Conservation (phyloP, 441 rosid genomes). For the Erodium texanum region DNA sequence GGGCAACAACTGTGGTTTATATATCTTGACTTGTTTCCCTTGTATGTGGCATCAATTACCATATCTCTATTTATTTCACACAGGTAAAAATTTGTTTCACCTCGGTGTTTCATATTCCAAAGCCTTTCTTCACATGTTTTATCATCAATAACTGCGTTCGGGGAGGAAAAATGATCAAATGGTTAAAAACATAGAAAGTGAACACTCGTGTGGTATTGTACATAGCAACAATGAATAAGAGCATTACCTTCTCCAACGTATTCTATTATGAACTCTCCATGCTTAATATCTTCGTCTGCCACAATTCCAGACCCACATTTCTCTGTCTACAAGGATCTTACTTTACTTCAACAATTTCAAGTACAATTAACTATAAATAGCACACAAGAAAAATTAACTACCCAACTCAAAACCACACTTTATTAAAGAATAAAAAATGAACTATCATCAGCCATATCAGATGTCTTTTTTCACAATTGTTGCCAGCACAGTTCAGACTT, state of each 20-base stretch:
- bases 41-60: slow-evolving; percentile 97
- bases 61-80: slow-evolving; percentile 95
- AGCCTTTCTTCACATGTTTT: slow-evolving; percentile 97
- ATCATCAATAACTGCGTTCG: slow-evolving; percentile 78
- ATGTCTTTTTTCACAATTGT: background rate
- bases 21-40: slow-evolving; percentile 96
- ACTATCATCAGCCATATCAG: background rate
- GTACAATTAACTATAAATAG: slow-evolving; percentile 14
- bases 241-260: slow-evolving; percentile 90
- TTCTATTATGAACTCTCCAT: slow-evolving; percentile 89
- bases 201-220: background rate
- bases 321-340: slow-evolving; percentile 63
- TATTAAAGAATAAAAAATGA: too few species aligned
- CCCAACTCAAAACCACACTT: slow-evolving; percentile 10
- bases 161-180: slow-evolving; percentile 3
- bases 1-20: slow-evolving; percentile 95
- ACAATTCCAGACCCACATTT: slow-evolving; percentile 92
- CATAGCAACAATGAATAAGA: slow-evolving; percentile 11
- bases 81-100: slow-evolving; percentile 88
- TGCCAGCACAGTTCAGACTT: background rate
- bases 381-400: slow-evolving; percentile 12
- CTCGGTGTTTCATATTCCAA: slow-evolving; percentile 90
- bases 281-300: slow-evolving; percentile 78
- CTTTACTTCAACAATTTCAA: slow-evolving; percentile 25
- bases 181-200: slow-evolving; percentile 1